Evolutionary conservation across 257 asterid genomes (phyloP), one percentile per base, ranked within the genome.

Genomic region (Solanum neorickii): DNA sequence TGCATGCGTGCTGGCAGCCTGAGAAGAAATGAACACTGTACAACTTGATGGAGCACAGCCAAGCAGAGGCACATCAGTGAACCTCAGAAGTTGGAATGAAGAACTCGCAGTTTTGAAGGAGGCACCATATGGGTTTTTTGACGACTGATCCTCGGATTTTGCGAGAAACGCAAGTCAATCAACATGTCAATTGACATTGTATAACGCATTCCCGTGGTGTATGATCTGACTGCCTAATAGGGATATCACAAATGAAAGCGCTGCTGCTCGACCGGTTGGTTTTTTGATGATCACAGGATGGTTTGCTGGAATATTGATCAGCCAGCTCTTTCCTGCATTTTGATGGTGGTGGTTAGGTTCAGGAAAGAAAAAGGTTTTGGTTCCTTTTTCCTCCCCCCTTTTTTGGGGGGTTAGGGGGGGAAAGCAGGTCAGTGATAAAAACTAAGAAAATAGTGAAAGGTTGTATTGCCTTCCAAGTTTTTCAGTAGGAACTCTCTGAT

Each of bases 1-100:
- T 94, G 92, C 94, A 93, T 90, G 91, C 92, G 86, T 93, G 88
- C 90, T 90, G 99, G 98, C 97, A 95, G 98, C 95, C 96, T 93
- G 98, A 97, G 94, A 95, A 97, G 95, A 94, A 94, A 90, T 94
- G 97, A 94, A 68, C 59, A 89, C 72, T 59, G 44, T 47, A 47
- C 68, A 49, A 29, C 85, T 80, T 80, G 85, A 80, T 49, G 85
- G 85, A 12, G 59, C 84, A 15, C 84, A 15, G 44, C 85, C 66
- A 29, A 46, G 12, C 25, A 20, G 46, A 47, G 85, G 85, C 46
- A 5, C 44, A 11, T 47, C 68, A 80, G 23, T 16, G 69, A 29
- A 80, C 20, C 35, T 47, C 46, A 12, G 39, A 78, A 80, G 42
- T 80, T 86, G 69, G 88, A 78, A 60, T 3, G 83, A 47, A 87